Evolutionary conservation across 2,329 filamentous ascomycete genomes (phyloP).

Genomic region (Colletotrichum somersetense): DNA sequence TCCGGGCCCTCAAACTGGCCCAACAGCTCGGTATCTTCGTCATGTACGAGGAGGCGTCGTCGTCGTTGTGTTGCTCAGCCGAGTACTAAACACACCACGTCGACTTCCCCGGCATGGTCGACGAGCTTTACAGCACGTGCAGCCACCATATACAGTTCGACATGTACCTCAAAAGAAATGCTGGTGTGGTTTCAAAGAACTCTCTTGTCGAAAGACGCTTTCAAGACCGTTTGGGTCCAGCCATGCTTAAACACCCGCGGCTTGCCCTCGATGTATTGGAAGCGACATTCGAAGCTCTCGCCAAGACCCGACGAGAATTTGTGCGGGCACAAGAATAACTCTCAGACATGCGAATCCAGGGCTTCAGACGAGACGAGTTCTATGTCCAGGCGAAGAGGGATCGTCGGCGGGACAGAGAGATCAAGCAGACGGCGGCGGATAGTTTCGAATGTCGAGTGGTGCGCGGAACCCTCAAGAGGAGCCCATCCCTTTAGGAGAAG

Average conservation of each 20-base stretch:
- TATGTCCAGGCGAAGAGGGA: neutral
- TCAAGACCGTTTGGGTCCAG: neutral
- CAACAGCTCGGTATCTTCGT: neutral
- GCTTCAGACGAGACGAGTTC: neutral
- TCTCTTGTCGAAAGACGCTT: neutral
- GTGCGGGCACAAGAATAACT: neutral
- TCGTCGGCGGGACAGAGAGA: neutral
- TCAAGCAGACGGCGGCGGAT: neutral
- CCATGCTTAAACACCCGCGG: slow-evolving; percentile 2
- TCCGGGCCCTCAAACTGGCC: slow-evolving; percentile 9
- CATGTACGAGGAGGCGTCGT: slow-evolving; percentile 10
- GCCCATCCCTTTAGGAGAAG: neutral
- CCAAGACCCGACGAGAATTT: neutral
- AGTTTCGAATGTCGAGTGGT: neutral
- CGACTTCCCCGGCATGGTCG: slow-evolving; percentile 23
- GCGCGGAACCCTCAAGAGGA: neutral
- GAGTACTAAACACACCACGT: slow-evolving; percentile 4
- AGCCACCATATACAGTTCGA: neutral
- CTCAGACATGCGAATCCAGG: neutral
- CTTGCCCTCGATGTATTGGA: slow-evolving; percentile 11
- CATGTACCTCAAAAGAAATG: neutral
- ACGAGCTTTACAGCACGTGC: slow-evolving; percentile 11
- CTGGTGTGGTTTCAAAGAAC: neutral
- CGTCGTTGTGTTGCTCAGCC: neutral
- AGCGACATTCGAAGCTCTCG: slow-evolving; percentile 13